Base-by-base conservation (phyloP, 1,284 basidiomycete genomes). In the Heterobasidion occidentale region DNA sequence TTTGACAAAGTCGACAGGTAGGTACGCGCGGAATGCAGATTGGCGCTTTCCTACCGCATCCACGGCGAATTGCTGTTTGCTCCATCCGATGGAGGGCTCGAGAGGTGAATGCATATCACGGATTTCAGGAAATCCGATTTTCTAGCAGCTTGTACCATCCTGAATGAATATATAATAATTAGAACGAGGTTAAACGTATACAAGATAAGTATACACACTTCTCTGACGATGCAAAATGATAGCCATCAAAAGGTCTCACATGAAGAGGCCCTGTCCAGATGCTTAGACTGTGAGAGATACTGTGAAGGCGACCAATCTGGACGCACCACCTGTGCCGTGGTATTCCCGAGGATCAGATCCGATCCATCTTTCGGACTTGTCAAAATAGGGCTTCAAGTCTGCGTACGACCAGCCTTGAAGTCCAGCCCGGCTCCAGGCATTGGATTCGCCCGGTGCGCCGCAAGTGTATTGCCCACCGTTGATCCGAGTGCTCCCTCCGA, bases 61-160 rank as follows among this genome's bases (percentile, higher is more conserved):
- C 9, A 56, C n/a, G n/a, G 55, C 45, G 45, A 52, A 56, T 36
- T 56, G 55, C 50, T 52, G 52, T 49, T 56, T 56, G 51, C 52
- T 52, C 27, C 34, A 52, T 9, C 55, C 55, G 15, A 56, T 36
- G 51, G 38, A 38, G 5, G 55, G 55, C 20, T 52, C 55, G 5
- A 56, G 44, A 0, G 55, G 55, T 15, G 55, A 56, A 33, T 52
- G 55, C 55, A 56, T 56, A 36, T 52, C 55, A 12, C 20, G 9
- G 35, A 56, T 56, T 9, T 15, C 20, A 15, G 36, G 50, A 42
- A 56, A 56, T 2, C 55, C 55, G n/a, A 56, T 36, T 12, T 17
- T 45, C 11, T 56, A 7, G 42, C 49, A 20, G 55, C 55, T 27
- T 56, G 19, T 11, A 38, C 44, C n/a, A 36, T 38, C 36, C 55